These are phyloP conservation scores for Pleurotus eryngii DNA, from an alignment of 768 basidiomycete genomes.

Conservation along the genomic window DNA sequence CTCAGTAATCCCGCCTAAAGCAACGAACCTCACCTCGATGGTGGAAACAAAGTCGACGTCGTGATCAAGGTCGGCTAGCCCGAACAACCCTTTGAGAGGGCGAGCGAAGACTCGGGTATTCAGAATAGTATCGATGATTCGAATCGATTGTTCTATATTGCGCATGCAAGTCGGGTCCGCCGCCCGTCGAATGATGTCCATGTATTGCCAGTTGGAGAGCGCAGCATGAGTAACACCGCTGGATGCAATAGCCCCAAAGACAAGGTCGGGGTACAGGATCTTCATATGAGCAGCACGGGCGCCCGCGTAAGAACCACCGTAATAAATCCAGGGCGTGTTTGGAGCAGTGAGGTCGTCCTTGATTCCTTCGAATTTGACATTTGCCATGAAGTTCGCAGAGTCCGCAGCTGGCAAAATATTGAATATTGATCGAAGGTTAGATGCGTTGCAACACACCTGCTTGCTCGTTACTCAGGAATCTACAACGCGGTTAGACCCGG, in stretches of 20 bases:
- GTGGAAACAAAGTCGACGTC: slow-evolving; percentile 79
- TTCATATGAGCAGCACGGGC: slow-evolving; percentile 92
- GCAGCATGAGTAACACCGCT: slow-evolving; percentile 87
- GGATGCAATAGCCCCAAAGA: slow-evolving; percentile 86
- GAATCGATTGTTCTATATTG: slow-evolving; percentile 55
- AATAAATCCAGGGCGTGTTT: slow-evolving; percentile 85
- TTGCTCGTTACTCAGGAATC: slow-evolving; percentile 78
- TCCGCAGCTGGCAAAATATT: slow-evolving; percentile 57
- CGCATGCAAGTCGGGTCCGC: slow-evolving; percentile 61
- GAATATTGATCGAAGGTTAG: background rate
- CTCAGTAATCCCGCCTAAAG: slow-evolving; percentile 16
- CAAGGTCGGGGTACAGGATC: slow-evolving; percentile 82
- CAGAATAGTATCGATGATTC: slow-evolving; percentile 62
- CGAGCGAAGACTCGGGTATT: slow-evolving; percentile 40
- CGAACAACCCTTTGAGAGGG: slow-evolving; percentile 72
- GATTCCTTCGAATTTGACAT: slow-evolving; percentile 72
- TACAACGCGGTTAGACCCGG: slow-evolving; percentile 21
- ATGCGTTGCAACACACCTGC: background rate
- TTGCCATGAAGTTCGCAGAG: slow-evolving; percentile 86
- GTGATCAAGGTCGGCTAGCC: slow-evolving; percentile 60
- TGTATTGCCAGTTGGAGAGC: slow-evolving; percentile 83
- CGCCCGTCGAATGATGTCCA: slow-evolving; percentile 72
- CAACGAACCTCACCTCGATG: slow-evolving; percentile 43
- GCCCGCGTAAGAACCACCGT: slow-evolving; percentile 92
- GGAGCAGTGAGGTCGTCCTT: slow-evolving; percentile 69